Conservation (phyloP, 2,329 filamentous ascomycete genomes). For the Neopestalotiopsis sp. region DNA sequence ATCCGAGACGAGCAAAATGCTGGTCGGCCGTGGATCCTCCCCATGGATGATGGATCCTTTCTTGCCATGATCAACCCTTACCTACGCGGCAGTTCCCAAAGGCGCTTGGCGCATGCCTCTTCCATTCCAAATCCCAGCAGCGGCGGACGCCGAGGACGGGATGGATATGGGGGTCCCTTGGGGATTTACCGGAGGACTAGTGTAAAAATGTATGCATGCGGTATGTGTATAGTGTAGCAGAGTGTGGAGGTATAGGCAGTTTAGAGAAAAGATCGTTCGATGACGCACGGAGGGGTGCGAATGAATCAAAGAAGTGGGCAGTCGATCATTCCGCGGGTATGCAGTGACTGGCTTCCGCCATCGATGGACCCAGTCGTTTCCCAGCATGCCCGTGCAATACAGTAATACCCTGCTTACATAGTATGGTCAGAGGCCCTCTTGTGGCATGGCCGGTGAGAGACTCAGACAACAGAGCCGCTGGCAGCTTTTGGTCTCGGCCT, state of each 20-base stretch:
- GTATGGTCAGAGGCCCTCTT: background rate
- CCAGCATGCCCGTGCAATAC: background rate
- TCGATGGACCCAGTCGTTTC: background rate
- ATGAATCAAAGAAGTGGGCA: background rate
- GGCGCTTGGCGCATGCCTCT: background rate
- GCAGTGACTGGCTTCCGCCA: background rate
- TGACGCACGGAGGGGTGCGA: background rate
- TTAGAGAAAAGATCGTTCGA: background rate
- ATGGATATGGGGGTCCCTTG: background rate
- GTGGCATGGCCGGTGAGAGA: background rate
- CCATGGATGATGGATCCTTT: background rate
- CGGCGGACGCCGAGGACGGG: background rate
- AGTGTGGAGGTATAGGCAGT: no score
- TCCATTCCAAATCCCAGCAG: background rate
- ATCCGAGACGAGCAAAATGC: background rate
- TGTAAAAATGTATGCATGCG: background rate
- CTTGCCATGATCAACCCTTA: background rate
- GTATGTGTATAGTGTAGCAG: no score
- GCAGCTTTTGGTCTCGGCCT: background rate
- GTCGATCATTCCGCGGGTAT: slow-evolving; percentile 1
- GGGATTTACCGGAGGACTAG: background rate
- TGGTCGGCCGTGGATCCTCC: background rate
- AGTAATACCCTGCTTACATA: background rate
- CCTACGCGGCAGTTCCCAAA: background rate
- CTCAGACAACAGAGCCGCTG: no score